Percentiles rank a stretch among this genome's conserved stretches.
Evolutionary conservation across 441 rosid genomes (phyloP).

Genomic region (Mallotus repandus): DNA sequence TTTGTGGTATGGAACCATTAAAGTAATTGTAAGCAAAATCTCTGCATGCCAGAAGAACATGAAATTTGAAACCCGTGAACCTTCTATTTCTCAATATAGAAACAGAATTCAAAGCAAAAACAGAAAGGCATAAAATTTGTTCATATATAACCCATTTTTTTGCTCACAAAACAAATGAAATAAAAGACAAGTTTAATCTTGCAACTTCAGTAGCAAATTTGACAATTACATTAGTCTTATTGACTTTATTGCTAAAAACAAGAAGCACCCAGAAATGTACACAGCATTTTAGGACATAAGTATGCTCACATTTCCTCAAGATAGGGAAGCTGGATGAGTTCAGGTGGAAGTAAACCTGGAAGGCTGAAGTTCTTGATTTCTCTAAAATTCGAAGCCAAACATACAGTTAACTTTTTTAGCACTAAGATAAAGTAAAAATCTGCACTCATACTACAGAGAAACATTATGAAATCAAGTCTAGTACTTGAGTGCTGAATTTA

Average conservation of each 20-base stretch:
- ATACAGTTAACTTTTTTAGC: background rate
- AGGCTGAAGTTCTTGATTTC: conserved; percentile 56
- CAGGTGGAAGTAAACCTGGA: conserved; percentile 66
- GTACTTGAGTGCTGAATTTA: background rate
- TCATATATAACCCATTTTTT: background rate
- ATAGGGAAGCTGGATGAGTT: conserved; percentile 50
- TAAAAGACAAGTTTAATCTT: background rate
- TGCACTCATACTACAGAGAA: background rate
- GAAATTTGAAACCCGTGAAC: background rate
- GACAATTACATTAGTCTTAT: background rate
- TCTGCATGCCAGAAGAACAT: conserved; percentile 32
- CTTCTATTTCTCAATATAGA: background rate
- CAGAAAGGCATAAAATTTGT: background rate
- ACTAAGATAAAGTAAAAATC: background rate
- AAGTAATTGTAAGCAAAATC: conserved; percentile 63
- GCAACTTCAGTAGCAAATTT: background rate
- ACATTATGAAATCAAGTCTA: background rate
- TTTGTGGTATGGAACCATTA: conserved; percentile 55
- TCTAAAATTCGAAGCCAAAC: conserved; percentile 34
- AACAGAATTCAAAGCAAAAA: background rate
- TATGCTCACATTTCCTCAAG: conserved; percentile 55
- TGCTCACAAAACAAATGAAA: background rate
- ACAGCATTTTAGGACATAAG: background rate
- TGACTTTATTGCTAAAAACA: background rate
- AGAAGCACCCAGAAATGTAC: background rate